Percentiles rank a stretch among this genome's conserved stretches.
Conservation (phyloP, 768 basidiomycete genomes). For the Russula brevipes region DNA sequence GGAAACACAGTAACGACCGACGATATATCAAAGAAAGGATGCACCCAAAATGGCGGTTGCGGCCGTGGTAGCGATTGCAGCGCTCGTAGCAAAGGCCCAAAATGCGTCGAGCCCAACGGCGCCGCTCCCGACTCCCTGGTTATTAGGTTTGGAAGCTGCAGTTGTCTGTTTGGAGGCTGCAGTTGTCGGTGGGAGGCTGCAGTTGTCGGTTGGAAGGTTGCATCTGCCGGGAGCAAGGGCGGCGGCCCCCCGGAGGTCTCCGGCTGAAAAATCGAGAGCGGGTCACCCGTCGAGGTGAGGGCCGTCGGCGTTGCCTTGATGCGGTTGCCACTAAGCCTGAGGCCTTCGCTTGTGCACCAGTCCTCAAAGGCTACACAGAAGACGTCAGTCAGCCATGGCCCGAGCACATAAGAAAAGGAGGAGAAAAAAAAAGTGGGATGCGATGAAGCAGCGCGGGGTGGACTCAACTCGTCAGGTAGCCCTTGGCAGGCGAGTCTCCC, state of each 20-base stretch:
- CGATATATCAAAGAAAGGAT: neutral
- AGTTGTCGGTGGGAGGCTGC: too few species aligned
- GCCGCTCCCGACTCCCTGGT: neutral
- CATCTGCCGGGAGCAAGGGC: neutral
- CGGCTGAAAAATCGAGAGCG: neutral
- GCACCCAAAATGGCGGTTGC: neutral
- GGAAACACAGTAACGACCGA: neutral
- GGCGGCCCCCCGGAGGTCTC: neutral
- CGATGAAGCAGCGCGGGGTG: neutral
- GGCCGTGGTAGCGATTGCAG: neutral
- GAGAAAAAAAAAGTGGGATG: too few species aligned
- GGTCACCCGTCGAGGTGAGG: neutral
- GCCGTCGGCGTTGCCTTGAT: constrained; percentile 7
- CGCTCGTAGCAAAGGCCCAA: neutral
- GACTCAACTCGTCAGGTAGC: neutral
- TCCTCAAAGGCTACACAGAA: too few species aligned
- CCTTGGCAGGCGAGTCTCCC: neutral
- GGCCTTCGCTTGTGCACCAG: too few species aligned
- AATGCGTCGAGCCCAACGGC: neutral
- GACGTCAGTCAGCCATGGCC: neutral
- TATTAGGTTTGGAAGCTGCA: too few species aligned
- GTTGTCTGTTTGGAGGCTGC: too few species aligned
- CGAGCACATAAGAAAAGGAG: neutral
- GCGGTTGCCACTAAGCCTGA: too few species aligned
- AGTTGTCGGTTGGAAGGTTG: too few species aligned